Evolutionary conservation across 2,329 filamentous ascomycete species (phyloP).

Genomic region (Colletotrichum navitas): DNA sequence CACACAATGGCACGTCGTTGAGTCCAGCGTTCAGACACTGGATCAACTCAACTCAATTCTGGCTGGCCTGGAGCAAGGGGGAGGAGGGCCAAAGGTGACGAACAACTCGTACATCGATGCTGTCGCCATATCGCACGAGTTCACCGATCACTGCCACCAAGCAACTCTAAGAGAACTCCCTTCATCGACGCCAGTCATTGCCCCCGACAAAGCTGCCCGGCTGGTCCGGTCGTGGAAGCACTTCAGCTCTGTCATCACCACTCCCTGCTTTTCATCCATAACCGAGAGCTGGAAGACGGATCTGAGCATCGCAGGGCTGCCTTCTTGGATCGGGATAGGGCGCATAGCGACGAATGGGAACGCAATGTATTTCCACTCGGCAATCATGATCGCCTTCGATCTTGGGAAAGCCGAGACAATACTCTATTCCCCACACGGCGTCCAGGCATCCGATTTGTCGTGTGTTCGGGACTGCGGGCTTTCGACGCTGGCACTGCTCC

Average conservation of each 20-base stretch:
- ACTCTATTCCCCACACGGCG: slow-evolving; percentile 40
- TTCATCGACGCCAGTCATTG: slow-evolving; percentile 67
- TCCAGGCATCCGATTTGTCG: slow-evolving; percentile 53
- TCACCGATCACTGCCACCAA: slow-evolving; percentile 76
- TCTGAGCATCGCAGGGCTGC: slow-evolving; percentile 53
- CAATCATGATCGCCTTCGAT: slow-evolving; percentile 69
- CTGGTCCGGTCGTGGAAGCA: slow-evolving; percentile 70
- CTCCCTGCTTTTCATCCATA: slow-evolving; percentile 57
- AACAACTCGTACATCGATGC: slow-evolving; percentile 64
- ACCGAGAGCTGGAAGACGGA: slow-evolving; percentile 45
- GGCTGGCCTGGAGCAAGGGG: slow-evolving; percentile 58
- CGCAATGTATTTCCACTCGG: slow-evolving; percentile 71
- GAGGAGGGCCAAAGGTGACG: slow-evolving; percentile 31
- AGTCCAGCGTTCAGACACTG: slow-evolving; percentile 67
- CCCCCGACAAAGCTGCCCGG: slow-evolving; percentile 68
- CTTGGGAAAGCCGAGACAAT: slow-evolving; percentile 44
- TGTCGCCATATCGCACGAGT: slow-evolving; percentile 73
- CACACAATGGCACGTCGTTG: slow-evolving; percentile 71
- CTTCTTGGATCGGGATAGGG: slow-evolving; percentile 72
- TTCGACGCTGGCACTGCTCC: slow-evolving; percentile 69
- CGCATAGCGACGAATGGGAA: slow-evolving; percentile 67
- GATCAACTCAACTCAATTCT: slow-evolving; percentile 66
- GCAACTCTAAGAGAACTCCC: slow-evolving; percentile 70
- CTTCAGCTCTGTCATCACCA: slow-evolving; percentile 67
- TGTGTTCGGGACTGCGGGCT: slow-evolving; percentile 60